Evolutionary conservation across 2,329 filamentous ascomycete genomes (phyloP), one percentile per base, ranked within the genome.

Genomic region (Cordyceps tenuipes): DNA sequence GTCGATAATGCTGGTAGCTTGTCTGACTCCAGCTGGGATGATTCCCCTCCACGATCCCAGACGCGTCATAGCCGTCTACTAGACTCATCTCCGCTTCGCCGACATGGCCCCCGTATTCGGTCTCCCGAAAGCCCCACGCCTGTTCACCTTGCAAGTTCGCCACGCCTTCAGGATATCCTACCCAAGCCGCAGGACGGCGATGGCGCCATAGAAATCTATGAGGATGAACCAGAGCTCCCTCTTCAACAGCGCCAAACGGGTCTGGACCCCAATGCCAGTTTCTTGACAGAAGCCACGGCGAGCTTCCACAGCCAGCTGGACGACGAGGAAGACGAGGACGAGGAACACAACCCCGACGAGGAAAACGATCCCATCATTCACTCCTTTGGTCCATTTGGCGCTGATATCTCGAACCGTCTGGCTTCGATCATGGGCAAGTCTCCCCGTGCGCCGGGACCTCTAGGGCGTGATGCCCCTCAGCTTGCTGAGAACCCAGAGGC

Each of bases 321-420:
- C 10, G 36, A 49, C 57, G 71, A 76, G 5, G 85, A 88, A 21
- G 85, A 91, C 57, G 71, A 76, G 5, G 85, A 88, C 19, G 85
- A 91, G 19, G 83, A 88, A 57, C 87, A 90, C 55, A 85, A 96
- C 64, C 87, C 89, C 0, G 88, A 93, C 66, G 92, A 97, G 76
- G 93, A 97, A 74, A 97, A 97, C 64, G 94, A 97, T 66, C 92
- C 92, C 3, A 86, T 96, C 59, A 79, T 97, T 19, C 90, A 94
- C 72, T 96, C 92, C 0, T 97, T 97, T 66, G 92, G 91, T 17
- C 91, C 91, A 0, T 96, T 90, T 68, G 91, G 91, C 47, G 89
- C 89, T 58, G 90, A 96, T 69, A 80, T 96, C 43, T 85, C 93
- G n/a, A 84, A 84, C 63, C 86, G 90, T 29, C 82, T 97, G 71